Base-by-base conservation (phyloP, 495 filamentous ascomycete species). In the Penicillium silybi region DNA sequence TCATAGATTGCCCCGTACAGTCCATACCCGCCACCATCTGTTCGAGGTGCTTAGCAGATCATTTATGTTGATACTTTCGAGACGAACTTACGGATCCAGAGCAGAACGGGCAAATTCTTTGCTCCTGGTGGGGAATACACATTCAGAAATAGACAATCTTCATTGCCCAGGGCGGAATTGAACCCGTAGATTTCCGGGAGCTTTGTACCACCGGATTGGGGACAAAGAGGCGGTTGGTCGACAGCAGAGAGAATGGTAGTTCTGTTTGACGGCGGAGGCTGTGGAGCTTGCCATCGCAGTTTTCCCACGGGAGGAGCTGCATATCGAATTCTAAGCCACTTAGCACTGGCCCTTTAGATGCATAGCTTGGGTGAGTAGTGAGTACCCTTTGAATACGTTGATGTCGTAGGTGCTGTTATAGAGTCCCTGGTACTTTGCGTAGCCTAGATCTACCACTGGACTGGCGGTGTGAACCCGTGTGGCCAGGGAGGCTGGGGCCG, bases 61-160 rank as follows among this genome's bases (percentile, higher is more conserved):
- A 6, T 23, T 17, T 13, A 10, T 13, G 13, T 11, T 9, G 20
- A 44, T 16, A n/a, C n/a, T n/a, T 16, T 16, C n/a, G 10, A 7
- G 20, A 16, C 0, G 1, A 32, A 45, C 53, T 46, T 43, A 56
- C 53, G 53, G 29, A 56, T 56, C 53, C 53, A 56, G 8, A 56
- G 19, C 6, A 56, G 22, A 8, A 49, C 41, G 18, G 44, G 43
- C n/a, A 48, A 22, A 32, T 44, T 48, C 38, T 37, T 27, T 4
- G 81, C 79, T 46, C 76, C 77, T 0, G 79, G 61, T 1, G 84
- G 84, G 2, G 83, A 76, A 67, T 80, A 88, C 6, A 89, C 76
- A 56, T 88, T 82, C 22, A 81, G 68, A 48, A 83, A 87, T 3
- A 90, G 75, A 55, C 87, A 90, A 54, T 90, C 85, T 58, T 90